Base-by-base conservation (phyloP, 2,329 filamentous ascomycete species). In the Xylariaceae sp. region DNA sequence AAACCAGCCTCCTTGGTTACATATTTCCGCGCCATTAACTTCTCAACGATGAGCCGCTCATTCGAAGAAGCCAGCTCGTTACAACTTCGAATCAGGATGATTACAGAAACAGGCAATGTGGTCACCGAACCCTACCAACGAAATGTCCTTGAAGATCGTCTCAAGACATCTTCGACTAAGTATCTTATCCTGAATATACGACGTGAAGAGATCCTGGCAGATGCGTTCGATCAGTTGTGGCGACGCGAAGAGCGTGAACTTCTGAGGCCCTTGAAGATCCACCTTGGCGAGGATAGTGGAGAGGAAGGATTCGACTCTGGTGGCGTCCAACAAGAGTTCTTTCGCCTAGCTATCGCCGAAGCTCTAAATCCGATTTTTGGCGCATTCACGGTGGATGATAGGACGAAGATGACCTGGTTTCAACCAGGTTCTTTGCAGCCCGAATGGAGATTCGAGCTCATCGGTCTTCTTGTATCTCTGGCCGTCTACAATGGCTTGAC, bases 311-410 rank as follows among this genome's bases (percentile, higher is more conserved):
- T 95, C 39, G 94, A 99, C 72, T 91, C 93, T 53, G 94, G 94
- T 49, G 94, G 94, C 63, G 92, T 99, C 1, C 93, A 97, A 67
- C 92, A 96, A 71, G 94, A 99, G 64, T 97, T 96, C 72, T 97
- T 99, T 76, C 86, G 91, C 13, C 76, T 97, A 34, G 86, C 90
- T 15, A 86, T 97, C 66, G 84, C 85, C 0, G 88, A 96, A 69
- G 89, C 89, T 2, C 81, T 97, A 51, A 81, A 90, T 66, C 88
- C 90, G 3, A 82, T 86, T 49, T 90, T 89, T 68, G 92, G 88
- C 1, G 85, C 89, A 56, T 97, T 97, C 71, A 88, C 86, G 0
- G 82, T 90, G 37, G 92, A 97, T 66, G 75, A 83, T 0, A 78
- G 85, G 57, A 94, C 89, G 0, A 84, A 85, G 37, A 88, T 94